A percentile compares a stretch with the other conserved stretches of the same genome.
Evolutionary conservation across 2,329 filamentous ascomycete species (phyloP).

Genomic region (Neofusicoccum sp.): DNA sequence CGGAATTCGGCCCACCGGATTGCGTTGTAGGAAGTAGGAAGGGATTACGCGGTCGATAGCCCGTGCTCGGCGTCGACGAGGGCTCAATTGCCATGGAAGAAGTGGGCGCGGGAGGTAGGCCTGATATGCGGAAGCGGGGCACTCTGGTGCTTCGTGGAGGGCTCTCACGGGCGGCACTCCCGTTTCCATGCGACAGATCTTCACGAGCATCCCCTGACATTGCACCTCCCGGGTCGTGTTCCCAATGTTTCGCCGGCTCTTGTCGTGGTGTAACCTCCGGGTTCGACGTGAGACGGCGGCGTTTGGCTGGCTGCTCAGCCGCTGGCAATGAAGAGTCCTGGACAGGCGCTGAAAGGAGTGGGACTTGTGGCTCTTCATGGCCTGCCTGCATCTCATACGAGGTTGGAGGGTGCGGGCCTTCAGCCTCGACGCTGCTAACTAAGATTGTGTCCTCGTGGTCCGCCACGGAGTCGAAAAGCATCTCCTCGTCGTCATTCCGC

Average conservation of each 20-base stretch:
- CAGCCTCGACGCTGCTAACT: neutral
- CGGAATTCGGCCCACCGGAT: neutral
- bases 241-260: neutral
- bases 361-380: neutral
- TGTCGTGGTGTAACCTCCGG: neutral
- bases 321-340: too few relatives aligned
- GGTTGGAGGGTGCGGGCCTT: neutral
- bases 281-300: neutral
- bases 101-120: neutral
- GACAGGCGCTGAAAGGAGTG: neutral
- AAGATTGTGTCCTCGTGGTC: neutral
- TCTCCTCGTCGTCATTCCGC: slow-evolving; percentile 27
- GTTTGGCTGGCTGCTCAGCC: neutral
- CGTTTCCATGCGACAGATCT: too few relatives aligned
- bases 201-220: too few relatives aligned
- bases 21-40: slow-evolving; percentile 2
- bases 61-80: neutral
- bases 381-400: neutral
- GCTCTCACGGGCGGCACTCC: neutral
- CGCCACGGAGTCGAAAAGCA: slow-evolving; percentile 25
- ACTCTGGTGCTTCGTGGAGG: neutral
- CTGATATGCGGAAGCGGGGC: neutral
- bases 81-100: neutral
- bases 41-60: slow-evolving; percentile 2
- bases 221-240: too few relatives aligned